Evolutionary conservation across 139 green algal species (phyloP).

Genomic region (Nannochloris sp.): DNA sequence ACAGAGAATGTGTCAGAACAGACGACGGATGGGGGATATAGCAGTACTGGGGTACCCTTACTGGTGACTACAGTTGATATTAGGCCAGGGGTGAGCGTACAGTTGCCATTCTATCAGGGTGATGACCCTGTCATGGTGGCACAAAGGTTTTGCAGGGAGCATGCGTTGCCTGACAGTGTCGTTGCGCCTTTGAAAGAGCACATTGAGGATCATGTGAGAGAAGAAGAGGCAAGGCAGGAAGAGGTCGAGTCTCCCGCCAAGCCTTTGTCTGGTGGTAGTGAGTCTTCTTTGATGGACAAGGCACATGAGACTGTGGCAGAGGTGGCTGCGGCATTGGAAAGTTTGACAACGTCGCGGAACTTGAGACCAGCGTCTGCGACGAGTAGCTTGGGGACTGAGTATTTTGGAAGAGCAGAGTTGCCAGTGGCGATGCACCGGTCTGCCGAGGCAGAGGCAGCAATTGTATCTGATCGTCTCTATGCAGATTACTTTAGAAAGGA

Average conservation of each 20-base stretch:
- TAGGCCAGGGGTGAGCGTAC: conserved; percentile 44
- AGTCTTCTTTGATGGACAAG: neutral
- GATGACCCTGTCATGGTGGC: conserved; percentile 54
- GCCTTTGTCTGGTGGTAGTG: neutral
- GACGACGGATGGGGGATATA: neutral
- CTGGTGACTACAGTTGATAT: conserved; percentile 82
- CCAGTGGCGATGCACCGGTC: neutral
- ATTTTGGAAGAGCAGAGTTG: conserved; percentile 6
- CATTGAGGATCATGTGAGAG: conserved; percentile 47
- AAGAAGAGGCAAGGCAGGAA: neutral
- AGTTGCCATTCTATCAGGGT: conserved; percentile 51
- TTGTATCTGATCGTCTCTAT: conserved; percentile 41
- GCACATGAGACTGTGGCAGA: neutral
- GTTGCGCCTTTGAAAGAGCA: conserved; percentile 53
- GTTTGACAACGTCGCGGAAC: neutral
- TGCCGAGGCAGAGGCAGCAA: conserved; percentile 2
- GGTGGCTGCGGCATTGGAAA: neutral
- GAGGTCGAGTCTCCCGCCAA: neutral
- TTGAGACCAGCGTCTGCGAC: conserved; percentile 7
- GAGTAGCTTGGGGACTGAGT: conserved; percentile 12
- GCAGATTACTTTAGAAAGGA: conserved; percentile 32
- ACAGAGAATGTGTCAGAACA: conserved; percentile 8
- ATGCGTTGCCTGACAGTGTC: conserved; percentile 52
- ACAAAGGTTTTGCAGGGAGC: conserved; percentile 45
- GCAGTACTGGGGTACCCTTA: conserved; percentile 13